Conservation (phyloP, 345 rosid genomes). For the Boechera retrofracta region DNA sequence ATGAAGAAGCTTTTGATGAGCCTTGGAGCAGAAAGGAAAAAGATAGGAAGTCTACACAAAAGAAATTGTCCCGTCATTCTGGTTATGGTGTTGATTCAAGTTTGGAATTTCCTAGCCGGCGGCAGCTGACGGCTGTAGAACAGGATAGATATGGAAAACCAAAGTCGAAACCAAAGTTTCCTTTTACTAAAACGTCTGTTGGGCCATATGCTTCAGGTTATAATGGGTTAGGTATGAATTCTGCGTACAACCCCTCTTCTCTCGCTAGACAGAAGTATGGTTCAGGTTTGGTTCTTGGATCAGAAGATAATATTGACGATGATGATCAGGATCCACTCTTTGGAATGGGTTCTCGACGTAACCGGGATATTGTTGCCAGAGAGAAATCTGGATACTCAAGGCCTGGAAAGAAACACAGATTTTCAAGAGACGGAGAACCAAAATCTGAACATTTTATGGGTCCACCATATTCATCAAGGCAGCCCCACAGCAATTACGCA, state of each 20-base stretch:
- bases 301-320: conserved; percentile 56
- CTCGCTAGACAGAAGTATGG: conserved; percentile 54
- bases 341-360: conserved; percentile 62
- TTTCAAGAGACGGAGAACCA: conserved; percentile 53
- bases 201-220: conserved; percentile 52
- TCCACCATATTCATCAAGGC: conserved; percentile 63
- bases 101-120: conserved; percentile 57
- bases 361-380: conserved; percentile 45
- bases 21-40: conserved; percentile 64
- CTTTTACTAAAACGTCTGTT: conserved; percentile 48
- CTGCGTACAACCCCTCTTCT: conserved; percentile 54
- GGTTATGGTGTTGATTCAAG: conserved; percentile 50
- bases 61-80: conserved; percentile 53
- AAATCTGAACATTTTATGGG: conserved; percentile 55
- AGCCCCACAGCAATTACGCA: conserved; percentile 44
- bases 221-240: conserved; percentile 57
- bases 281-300: conserved; percentile 52
- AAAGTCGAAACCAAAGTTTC: conserved; percentile 64
- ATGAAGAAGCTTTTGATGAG: conserved; percentile 64
- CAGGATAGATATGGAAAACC: conserved; percentile 59
- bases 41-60: conserved; percentile 55
- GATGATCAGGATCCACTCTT: conserved; percentile 69
- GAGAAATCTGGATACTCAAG: conserved; percentile 56
- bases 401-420: conserved; percentile 61
- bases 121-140: conserved; percentile 48